phyloP scores from a whole-genome alignment of 306 rosid genomes.

The Mimosa pudica region DNA sequence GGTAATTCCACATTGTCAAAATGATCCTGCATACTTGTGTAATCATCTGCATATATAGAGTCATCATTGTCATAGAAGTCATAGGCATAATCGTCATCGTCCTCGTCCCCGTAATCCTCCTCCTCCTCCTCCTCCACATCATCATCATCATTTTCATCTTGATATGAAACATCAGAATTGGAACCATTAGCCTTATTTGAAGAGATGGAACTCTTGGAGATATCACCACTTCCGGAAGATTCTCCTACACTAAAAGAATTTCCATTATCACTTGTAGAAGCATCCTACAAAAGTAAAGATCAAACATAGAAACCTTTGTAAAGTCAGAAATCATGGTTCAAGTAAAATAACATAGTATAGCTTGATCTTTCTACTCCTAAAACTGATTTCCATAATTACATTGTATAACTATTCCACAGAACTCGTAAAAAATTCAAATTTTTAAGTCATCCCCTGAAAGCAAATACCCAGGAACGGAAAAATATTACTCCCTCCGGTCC shows the following conservation, averaged over 20 bases:
- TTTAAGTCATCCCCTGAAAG: neutral
- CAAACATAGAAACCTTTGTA: conserved; percentile 14
- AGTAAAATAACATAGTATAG: neutral
- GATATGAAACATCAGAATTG: conserved; percentile 47
- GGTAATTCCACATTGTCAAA: conserved; percentile 83
- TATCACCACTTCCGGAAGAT: conserved; percentile 48
- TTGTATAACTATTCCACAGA: neutral
- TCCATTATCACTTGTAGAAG: conserved; percentile 41
- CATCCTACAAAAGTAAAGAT: conserved; percentile 42
- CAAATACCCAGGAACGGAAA: neutral
- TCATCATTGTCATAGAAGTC: conserved; percentile 47
- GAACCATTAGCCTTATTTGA: conserved; percentile 46
- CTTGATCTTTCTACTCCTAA: conserved; percentile 15
- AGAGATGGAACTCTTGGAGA: conserved; percentile 58
- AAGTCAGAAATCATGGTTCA: conserved; percentile 15
- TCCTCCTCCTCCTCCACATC: conserved; percentile 46
- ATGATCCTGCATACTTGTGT: conserved; percentile 54
- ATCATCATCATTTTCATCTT: conserved; percentile 45
- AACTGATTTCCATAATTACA: conserved; percentile 11
- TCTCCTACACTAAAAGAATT: conserved; percentile 46
- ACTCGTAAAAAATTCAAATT: neutral
- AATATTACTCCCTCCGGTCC: too few relatives aligned
- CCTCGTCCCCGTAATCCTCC: conserved; percentile 26
- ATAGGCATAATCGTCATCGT: conserved; percentile 46
- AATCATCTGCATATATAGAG: conserved; percentile 45